Conservation (phyloP, 768 basidiomycete genomes). For the Hypholoma sublateritium region DNA sequence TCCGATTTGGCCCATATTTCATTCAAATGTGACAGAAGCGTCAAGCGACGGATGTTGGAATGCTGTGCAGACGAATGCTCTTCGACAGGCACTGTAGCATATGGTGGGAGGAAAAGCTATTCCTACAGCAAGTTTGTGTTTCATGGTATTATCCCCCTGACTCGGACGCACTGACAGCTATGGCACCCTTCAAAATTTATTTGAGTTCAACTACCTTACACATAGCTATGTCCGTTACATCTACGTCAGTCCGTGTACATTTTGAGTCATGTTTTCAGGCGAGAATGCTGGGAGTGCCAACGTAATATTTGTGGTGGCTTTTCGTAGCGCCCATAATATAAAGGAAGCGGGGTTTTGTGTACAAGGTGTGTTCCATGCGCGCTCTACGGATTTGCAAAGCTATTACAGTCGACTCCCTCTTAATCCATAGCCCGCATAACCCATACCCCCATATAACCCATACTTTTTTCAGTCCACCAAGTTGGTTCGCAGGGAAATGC, state of each 20-base stretch:
- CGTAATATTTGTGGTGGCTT: neutral
- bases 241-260: neutral
- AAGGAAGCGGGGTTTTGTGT: neutral
- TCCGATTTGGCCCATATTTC: conserved; percentile 9
- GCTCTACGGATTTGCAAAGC: neutral
- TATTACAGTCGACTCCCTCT: neutral
- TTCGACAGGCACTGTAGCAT: conserved; percentile 13
- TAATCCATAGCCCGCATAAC: no score
- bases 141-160: conserved; percentile 18
- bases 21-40: conserved; percentile 13
- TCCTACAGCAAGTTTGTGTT: conserved; percentile 12
- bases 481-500: no score
- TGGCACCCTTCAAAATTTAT: conserved; percentile 14
- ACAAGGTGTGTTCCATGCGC: neutral
- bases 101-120: conserved; percentile 14
- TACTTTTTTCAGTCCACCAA: no score
- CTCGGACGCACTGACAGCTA: conserved; percentile 10
- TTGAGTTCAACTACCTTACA: neutral
- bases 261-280: neutral
- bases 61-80: conserved; percentile 12
- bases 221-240: neutral
- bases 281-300: conserved; percentile 1
- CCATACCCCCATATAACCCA: no score
- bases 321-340: neutral
- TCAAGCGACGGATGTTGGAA: neutral